Base-by-base conservation (phyloP, 495 filamentous ascomycete species). In the Geoglossum glabrum region DNA sequence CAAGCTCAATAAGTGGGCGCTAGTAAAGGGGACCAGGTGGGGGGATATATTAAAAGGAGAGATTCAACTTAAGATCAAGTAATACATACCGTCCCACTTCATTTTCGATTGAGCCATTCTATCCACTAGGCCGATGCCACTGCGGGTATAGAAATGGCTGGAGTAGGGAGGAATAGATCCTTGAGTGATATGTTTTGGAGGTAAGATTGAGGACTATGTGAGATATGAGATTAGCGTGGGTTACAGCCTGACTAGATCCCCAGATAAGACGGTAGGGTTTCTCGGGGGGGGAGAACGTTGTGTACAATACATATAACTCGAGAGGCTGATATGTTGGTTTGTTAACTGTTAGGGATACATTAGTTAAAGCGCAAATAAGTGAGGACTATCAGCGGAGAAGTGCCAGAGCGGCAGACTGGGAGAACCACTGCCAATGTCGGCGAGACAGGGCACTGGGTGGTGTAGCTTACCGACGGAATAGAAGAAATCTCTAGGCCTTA, bases 11-110 rank as follows among this genome's bases (percentile, higher is more conserved):
- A 19, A 17, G 27, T 30, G 17, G n/a, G 0, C 11, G 8, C 13
- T 30, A n/a, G 47, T 15, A 54, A 2, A 21, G 0, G 19, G 17
- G n/a, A 55, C 7, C 4, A 19, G 23, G n/a, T 33, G 31, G 5
- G 31, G 13, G n/a, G 19, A 55, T 54, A n/a, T 21, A 54, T 21
- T 9, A 51, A 11, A 28, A 51, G 3, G 15, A 26, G 13, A 55
- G 25, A 11, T 30, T 4, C 19, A 23, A 55, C 11, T 0, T 11
- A 54, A 54, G 25, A 38, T n/a, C 9, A 30, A 15, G 26, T 38
- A 21, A 8, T 33, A 38, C 51, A 10, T 55, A 55, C 51, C 25
- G 51, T 55, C 51, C 51, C 51, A 55, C 19, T 38, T 55, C 51
- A 55, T 55, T n/a, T 33, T 45, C 5, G 40, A 45, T 19, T 45